phyloP scores from a whole-genome alignment of 2,329 filamentous ascomycete genomes.

The Zymoseptoria tritici region DNA sequence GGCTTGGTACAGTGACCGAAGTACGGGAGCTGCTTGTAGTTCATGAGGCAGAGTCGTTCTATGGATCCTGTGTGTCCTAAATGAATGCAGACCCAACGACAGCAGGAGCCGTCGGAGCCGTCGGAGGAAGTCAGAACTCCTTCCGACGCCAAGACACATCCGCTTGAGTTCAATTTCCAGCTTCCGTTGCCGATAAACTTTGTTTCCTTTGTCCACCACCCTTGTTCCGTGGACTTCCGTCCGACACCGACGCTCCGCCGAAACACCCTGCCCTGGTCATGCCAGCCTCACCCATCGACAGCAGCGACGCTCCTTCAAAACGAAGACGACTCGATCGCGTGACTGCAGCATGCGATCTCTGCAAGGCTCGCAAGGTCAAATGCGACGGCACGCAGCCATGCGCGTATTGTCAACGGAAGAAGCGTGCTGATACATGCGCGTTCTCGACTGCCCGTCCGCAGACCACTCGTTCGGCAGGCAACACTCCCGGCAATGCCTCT shows the following conservation, averaged over 20 bases:
- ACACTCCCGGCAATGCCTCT: constrained; percentile 20
- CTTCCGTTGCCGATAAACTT: background rate
- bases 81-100: too few species aligned
- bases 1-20: too few species aligned
- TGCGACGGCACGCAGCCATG: constrained; percentile 47
- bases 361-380: constrained; percentile 45
- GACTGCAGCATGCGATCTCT: constrained; percentile 38
- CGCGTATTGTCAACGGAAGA: constrained; percentile 40
- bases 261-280: background rate
- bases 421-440: constrained; percentile 34
- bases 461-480: constrained; percentile 25
- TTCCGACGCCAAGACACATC: too few species aligned
- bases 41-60: too few species aligned
- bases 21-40: too few species aligned
- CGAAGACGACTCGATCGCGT: constrained; percentile 20
- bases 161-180: too few species aligned
- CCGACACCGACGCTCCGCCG: background rate
- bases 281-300: background rate
- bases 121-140: too few species aligned
- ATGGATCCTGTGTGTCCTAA: too few species aligned
- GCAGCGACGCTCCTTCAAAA: constrained; percentile 3
- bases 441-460: constrained; percentile 35
- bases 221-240: background rate
- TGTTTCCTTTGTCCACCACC: background rate
- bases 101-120: too few species aligned